Evolutionary conservation across 495 filamentous ascomycete genomes (phyloP).

Genomic region (Alectoria sarmentosa): DNA sequence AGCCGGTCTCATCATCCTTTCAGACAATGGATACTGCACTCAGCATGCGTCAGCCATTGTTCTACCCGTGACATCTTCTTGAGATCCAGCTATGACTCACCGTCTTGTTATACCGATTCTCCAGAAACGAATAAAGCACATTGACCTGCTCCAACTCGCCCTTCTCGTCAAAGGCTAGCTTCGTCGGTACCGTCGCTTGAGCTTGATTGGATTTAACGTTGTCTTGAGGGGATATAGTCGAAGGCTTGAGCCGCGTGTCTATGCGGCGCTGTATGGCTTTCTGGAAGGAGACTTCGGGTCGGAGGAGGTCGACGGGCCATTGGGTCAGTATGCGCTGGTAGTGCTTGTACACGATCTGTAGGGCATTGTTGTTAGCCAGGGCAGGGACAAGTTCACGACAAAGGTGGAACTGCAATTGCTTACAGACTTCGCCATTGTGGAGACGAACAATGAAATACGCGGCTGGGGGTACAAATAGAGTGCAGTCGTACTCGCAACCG

Average conservation of each 20-base stretch:
- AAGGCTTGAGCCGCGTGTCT: slow-evolving; percentile 29
- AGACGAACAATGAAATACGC: neutral
- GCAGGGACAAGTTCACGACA: neutral
- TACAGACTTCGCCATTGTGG: neutral
- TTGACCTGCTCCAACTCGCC: slow-evolving; percentile 52
- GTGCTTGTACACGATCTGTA: slow-evolving; percentile 42
- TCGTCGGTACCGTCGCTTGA: slow-evolving; percentile 22
- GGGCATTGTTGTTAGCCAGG: neutral
- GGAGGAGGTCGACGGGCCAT: slow-evolving; percentile 74
- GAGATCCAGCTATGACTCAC: too few species aligned
- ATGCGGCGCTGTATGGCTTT: slow-evolving; percentile 58
- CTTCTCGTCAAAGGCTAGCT: slow-evolving; percentile 28
- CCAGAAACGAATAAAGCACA: slow-evolving; percentile 66
- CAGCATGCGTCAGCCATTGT: too few species aligned
- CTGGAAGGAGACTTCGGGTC: slow-evolving; percentile 71
- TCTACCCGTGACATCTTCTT: too few species aligned
- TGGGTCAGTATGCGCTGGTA: slow-evolving; percentile 61
- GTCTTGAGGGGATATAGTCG: slow-evolving; percentile 14
- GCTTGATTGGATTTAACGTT: slow-evolving; percentile 25
- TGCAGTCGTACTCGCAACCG: neutral
- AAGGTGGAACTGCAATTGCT: neutral
- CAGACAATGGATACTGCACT: slow-evolving; percentile 59
- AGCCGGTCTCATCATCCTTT: slow-evolving; percentile 55
- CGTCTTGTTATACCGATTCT: slow-evolving; percentile 61
- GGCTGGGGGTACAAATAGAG: neutral